A percentile compares a stretch with the other conserved stretches of the same genome.
These are phyloP conservation scores for Thermomyces lanuginosus DNA, from an alignment of 2,329 filamentous ascomycete species.

Conservation along the genomic window DNA sequence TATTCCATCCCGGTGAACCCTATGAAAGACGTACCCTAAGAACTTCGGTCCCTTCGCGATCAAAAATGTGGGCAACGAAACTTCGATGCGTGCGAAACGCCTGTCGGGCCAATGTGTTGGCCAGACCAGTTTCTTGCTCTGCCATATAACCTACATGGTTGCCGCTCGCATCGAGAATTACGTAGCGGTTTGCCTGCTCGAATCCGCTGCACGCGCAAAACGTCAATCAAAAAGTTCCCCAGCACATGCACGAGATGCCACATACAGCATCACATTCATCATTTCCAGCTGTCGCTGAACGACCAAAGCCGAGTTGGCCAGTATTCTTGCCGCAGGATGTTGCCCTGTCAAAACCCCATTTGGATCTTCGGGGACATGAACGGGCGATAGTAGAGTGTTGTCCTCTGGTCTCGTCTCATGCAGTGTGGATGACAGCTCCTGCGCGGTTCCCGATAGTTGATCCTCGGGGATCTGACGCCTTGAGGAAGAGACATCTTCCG, in stretches of 20 bases:
- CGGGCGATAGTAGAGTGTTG: constrained; percentile 40
- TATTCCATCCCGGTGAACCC: not conserved
- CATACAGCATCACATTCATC: constrained; percentile 46
- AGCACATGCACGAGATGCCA: constrained; percentile 1
- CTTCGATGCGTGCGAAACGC: constrained; percentile 46
- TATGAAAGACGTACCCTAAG: constrained; percentile 30
- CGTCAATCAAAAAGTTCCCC: constrained; percentile 1
- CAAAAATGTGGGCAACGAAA: constrained; percentile 51
- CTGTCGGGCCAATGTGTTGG: constrained; percentile 40
- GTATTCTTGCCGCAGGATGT: constrained; percentile 41
- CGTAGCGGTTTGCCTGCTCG: constrained; percentile 50
- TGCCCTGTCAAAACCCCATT: constrained; percentile 40
- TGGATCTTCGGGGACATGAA: constrained; percentile 45
- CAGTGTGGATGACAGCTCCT: constrained; percentile 18
- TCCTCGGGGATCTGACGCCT: constrained; percentile 4
- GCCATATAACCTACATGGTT: constrained; percentile 49
- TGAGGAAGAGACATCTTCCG: too few species aligned
- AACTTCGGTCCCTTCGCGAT: constrained; percentile 43
- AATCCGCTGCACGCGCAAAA: constrained; percentile 32
- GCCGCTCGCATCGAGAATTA: constrained; percentile 48
- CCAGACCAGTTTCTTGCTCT: constrained; percentile 45
- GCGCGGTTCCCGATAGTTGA: constrained; percentile 2
- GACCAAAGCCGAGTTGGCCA: constrained; percentile 46
- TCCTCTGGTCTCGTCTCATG: constrained; percentile 29
- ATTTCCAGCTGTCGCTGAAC: constrained; percentile 48